Conservation (phyloP, 2,329 filamentous ascomycete species). For the Hypoxylon sp. region DNA sequence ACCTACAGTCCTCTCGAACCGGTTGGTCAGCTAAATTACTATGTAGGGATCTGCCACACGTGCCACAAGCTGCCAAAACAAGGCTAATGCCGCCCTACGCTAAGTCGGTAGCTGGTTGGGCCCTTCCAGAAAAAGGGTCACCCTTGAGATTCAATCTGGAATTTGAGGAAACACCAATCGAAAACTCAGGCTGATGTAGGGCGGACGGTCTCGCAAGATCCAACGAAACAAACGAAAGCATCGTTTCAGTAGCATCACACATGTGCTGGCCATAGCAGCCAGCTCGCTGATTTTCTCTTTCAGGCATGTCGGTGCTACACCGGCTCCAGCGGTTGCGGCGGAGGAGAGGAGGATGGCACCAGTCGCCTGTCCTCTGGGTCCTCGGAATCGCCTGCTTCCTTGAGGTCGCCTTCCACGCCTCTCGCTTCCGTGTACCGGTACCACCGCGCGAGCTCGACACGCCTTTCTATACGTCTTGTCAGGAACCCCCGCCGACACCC, state of each 20-base stretch:
- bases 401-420: constrained; percentile 43
- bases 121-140: constrained; percentile 5
- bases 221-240: background rate
- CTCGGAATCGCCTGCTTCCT: constrained; percentile 44
- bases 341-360: constrained; percentile 45
- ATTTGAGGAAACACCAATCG: background rate
- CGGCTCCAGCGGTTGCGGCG: constrained; percentile 44
- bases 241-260: constrained; percentile 13
- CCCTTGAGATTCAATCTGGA: constrained; percentile 12
- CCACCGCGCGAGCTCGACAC: constrained; percentile 47
- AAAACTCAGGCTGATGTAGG: constrained; percentile 2
- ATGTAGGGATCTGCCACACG: constrained; percentile 10
- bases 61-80: constrained; percentile 15
- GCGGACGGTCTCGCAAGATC: constrained; percentile 14
- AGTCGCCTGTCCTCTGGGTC: constrained; percentile 48
- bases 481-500: constrained; percentile 41
- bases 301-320: constrained; percentile 41
- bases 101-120: constrained; percentile 3
- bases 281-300: background rate
- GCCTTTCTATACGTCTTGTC: constrained; percentile 47
- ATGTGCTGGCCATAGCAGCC: constrained; percentile 23
- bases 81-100: constrained; percentile 11
- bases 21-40: background rate
- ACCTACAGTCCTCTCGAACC: too few relatives aligned
- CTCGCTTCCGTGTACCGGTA: constrained; percentile 44